Evolutionary conservation across 2,329 filamentous ascomycete species (phyloP), one percentile per base, ranked within the genome.

Genomic region (Fusarium goolgardi): DNA sequence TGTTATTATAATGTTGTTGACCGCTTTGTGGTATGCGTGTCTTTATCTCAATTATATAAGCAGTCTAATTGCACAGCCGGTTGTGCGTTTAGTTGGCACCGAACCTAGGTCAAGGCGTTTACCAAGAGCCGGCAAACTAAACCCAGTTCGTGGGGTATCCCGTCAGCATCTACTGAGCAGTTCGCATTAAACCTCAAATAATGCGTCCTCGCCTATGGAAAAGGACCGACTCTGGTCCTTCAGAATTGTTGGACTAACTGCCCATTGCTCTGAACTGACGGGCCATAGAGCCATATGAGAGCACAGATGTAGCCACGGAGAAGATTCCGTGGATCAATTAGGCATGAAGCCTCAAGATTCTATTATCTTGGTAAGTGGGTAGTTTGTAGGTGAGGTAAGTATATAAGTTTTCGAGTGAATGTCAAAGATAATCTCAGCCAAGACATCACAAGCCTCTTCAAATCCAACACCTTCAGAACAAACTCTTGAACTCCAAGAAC

Each of bases 151-250:
- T 61, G 40, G 40, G 40, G 31, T 21, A 7, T 60, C 41, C 59
- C 59, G 56, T 62, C 47, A 35, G 40, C 59, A 55, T 52, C 21
- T 18, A 44, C 51, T 31, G 44, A 55, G 25, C 37, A 40, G 29
- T 41, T 40, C 54, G 12, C 40, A 21, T 55, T 55, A 46, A 34
- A 29, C 32, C 25, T n/a, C 32, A 41, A 27, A 45, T 45, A 46
- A 13, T 40, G 18, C 53, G 27, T 15, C 34, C 44, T 46, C 34
- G 15, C 9, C 21, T 55, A 11, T 32, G 3, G 44, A 62, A 62
- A 62, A 31, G 59, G 59, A 62, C 57, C 56, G 59, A 62, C 34
- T 62, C 3, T 43, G 12, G 18, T 37, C 29, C 18, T 40, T 15
- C 40, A 21, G 18, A 16, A 5, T 25, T 25, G 21, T 45, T 34